Evolutionary conservation across 2,329 filamentous ascomycete species (phyloP).

Genomic region (Pyrenochaeta sp.): DNA sequence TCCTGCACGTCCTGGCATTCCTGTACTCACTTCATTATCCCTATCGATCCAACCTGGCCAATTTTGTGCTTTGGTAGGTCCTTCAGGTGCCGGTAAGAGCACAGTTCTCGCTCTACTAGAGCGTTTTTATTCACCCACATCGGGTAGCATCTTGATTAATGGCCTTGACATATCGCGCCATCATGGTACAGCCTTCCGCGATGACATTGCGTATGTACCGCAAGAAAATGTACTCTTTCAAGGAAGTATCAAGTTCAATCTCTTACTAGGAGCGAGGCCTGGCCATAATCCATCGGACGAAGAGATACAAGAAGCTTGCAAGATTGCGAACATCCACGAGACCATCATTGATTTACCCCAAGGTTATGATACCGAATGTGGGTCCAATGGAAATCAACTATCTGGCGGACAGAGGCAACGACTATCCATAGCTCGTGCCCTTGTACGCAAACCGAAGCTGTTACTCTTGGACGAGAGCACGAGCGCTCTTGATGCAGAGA

Average conservation of each 20-base stretch:
- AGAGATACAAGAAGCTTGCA: constrained; percentile 73
- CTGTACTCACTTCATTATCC: constrained; percentile 65
- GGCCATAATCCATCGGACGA: constrained; percentile 63
- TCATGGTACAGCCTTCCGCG: constrained; percentile 50
- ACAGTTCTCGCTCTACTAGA: constrained; percentile 66
- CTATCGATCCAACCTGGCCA: constrained; percentile 66
- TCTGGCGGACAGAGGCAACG: constrained; percentile 56
- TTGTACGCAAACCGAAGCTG: constrained; percentile 53
- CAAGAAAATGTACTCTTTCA: constrained; percentile 60
- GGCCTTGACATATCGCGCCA: constrained; percentile 56
- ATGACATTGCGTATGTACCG: constrained; percentile 57
- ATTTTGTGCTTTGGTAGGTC: constrained; percentile 71
- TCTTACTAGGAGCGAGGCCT: constrained; percentile 60
- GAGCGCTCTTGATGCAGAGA: constrained; percentile 54
- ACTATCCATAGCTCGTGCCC: constrained; percentile 53
- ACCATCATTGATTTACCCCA: constrained; percentile 69
- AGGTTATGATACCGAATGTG: constrained; percentile 68
- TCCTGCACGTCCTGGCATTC: constrained; percentile 66
- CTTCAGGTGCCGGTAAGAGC: constrained; percentile 72
- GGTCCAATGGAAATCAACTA: constrained; percentile 51
- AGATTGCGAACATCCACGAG: constrained; percentile 74
- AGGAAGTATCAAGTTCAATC: constrained; percentile 58
- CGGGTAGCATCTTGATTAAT: constrained; percentile 63
- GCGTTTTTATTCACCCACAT: constrained; percentile 62
- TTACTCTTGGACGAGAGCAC: constrained; percentile 55